Evolutionary conservation across 2,329 filamentous ascomycete genomes (phyloP).

Genomic region (Arachnomyces sp.): DNA sequence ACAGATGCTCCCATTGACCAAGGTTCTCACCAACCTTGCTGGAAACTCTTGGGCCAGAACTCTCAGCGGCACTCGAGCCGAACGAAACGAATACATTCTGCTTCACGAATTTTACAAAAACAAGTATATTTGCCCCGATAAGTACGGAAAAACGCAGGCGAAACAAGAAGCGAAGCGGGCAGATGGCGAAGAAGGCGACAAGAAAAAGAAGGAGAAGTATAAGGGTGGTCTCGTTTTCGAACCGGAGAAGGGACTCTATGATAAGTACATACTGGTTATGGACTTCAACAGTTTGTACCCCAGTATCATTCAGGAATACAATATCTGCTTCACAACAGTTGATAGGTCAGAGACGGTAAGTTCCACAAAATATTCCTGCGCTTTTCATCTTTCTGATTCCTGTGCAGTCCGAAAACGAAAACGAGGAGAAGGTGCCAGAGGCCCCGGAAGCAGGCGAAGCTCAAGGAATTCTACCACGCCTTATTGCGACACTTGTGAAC

Average conservation of each 20-base stretch:
- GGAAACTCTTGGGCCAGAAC: constrained; percentile 98
- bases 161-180: constrained; percentile 65
- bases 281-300: constrained; percentile 99
- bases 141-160: constrained; percentile 71
- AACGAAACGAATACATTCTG: constrained; percentile 98
- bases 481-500: constrained; percentile 86
- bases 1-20: constrained; percentile 88
- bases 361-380: constrained; percentile 8
- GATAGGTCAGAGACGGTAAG: constrained; percentile 66
- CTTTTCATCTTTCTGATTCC: constrained; percentile 12
- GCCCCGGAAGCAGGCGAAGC: constrained; percentile 66
- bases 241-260: constrained; percentile 92
- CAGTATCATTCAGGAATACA: constrained; percentile 98
- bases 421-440: constrained; percentile 83
- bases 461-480: constrained; percentile 76
- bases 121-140: constrained; percentile 97
- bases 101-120: constrained; percentile 93
- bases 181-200: constrained; percentile 60
- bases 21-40: constrained; percentile 90
- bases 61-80: constrained; percentile 86
- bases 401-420: constrained; percentile 49
- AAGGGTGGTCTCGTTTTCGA: constrained; percentile 98
- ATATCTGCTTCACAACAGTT: constrained; percentile 98
- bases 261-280: constrained; percentile 98
- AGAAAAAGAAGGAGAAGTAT: constrained; percentile 98